phyloP scores from a whole-genome alignment of 2,329 filamentous ascomycete species.

The Tolypocladium album region DNA sequence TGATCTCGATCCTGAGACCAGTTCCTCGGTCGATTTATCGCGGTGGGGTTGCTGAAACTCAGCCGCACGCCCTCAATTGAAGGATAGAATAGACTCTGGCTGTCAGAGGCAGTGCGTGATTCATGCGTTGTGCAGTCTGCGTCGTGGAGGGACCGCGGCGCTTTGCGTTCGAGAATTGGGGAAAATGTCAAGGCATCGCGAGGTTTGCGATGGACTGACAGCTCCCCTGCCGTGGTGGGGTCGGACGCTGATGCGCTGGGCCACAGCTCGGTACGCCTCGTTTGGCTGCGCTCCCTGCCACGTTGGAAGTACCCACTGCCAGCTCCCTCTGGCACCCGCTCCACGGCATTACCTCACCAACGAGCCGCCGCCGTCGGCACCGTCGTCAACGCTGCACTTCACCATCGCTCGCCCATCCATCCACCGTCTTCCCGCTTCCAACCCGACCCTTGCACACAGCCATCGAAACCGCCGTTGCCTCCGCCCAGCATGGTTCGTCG shows the following conservation, averaged over 20 bases:
- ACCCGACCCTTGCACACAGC: not conserved
- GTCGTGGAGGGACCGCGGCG: not conserved
- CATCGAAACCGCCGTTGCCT: not conserved
- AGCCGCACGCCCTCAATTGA: not conserved
- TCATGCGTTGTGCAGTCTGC: not conserved
- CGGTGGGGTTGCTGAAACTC: not conserved
- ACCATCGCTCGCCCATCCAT: not conserved
- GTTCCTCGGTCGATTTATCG: not conserved
- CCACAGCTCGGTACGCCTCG: not conserved
- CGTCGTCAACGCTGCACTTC: not conserved
- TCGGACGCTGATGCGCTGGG: not conserved
- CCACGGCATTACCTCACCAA: not conserved
- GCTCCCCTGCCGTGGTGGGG: not conserved
- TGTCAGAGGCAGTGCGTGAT: not conserved
- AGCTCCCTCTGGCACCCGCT: not conserved
- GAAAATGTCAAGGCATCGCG: not conserved
- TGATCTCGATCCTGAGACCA: not conserved
- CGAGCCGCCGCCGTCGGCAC: not conserved
- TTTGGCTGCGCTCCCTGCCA: not conserved
- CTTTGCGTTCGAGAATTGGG: not conserved
- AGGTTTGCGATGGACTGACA: not conserved
- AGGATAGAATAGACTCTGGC: not conserved
- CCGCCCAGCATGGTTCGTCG: conserved; percentile 6
- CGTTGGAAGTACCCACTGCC: not conserved
- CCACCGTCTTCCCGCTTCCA: not conserved